These are phyloP conservation scores for Astrocystis sublimbata DNA, from an alignment of 495 filamentous ascomycete species.

Conservation along the genomic window DNA sequence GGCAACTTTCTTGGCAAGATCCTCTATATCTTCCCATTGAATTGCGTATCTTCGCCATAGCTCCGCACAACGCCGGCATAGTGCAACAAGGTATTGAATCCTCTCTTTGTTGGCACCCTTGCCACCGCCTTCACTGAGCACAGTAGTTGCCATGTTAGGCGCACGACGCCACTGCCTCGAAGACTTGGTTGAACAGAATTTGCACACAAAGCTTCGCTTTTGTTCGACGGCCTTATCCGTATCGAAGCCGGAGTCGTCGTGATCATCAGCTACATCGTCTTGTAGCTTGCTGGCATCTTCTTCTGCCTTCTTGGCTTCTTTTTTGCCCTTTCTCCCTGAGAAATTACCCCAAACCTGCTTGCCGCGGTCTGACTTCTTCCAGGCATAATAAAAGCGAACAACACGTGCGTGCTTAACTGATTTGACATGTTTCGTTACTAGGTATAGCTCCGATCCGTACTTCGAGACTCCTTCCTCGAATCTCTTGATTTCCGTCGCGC, in stretches of 20 bases:
- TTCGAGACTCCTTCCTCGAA: constrained; percentile 93
- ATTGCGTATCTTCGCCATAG: constrained; percentile 95
- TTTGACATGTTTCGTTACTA: constrained; percentile 81
- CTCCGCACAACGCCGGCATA: constrained; percentile 86
- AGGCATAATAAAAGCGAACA: constrained; percentile 92
- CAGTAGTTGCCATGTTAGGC: constrained; percentile 72
- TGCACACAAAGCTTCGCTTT: constrained; percentile 89
- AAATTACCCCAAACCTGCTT: constrained; percentile 87
- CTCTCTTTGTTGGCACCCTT: constrained; percentile 71
- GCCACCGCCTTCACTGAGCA: constrained; percentile 65
- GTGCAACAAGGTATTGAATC: constrained; percentile 72
- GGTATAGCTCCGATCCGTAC: constrained; percentile 86
- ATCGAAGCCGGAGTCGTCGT: constrained; percentile 96
- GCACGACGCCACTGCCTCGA: constrained; percentile 93
- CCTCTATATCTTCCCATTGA: constrained; percentile 94
- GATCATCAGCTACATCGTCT: constrained; percentile 89
- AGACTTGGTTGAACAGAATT: constrained; percentile 78
- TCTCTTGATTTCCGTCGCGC: constrained; percentile 73
- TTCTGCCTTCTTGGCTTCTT: constrained; percentile 70
- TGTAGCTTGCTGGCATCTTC: constrained; percentile 70
- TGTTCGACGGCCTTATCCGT: constrained; percentile 75
- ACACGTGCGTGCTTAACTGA: constrained; percentile 74
- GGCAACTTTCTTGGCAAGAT: constrained; percentile 85
- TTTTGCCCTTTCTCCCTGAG: constrained; percentile 82
- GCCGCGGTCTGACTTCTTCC: constrained; percentile 92